These are phyloP conservation scores for Corinectria fuckeliana DNA, from an alignment of 2,329 filamentous ascomycete species.

Conservation along the genomic window DNA sequence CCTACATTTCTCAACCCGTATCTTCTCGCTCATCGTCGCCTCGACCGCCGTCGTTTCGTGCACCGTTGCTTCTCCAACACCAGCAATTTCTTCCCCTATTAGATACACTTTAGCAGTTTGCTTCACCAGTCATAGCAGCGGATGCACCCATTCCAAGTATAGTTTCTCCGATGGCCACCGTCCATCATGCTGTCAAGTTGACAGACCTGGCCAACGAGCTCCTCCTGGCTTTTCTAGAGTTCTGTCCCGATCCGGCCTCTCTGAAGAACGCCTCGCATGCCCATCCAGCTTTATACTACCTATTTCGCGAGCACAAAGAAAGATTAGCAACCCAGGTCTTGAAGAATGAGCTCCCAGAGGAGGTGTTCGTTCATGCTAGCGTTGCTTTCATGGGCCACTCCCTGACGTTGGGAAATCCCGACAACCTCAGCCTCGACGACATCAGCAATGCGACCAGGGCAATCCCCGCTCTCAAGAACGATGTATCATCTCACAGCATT, in stretches of 20 bases:
- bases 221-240: slow-evolving; percentile 5
- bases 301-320: neutral
- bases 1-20: neutral
- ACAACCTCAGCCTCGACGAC: neutral
- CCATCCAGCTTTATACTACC: neutral
- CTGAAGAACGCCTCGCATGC: neutral
- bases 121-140: neutral
- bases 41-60: neutral
- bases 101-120: neutral
- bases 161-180: neutral
- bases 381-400: neutral
- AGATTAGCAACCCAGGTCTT: neutral
- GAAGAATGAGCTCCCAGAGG: neutral
- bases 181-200: neutral
- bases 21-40: neutral
- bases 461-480: neutral
- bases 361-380: neutral
- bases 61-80: neutral
- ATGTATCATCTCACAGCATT: slow-evolving; percentile 1
- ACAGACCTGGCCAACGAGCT: slow-evolving; percentile 5
- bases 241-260: neutral
- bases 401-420: neutral
- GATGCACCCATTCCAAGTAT: neutral
- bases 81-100: neutral
- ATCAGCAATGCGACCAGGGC: neutral